Evolutionary conservation across 2,329 filamentous ascomycete genomes (phyloP).

Genomic region (Monilinia vaccinii-corymbosi): DNA sequence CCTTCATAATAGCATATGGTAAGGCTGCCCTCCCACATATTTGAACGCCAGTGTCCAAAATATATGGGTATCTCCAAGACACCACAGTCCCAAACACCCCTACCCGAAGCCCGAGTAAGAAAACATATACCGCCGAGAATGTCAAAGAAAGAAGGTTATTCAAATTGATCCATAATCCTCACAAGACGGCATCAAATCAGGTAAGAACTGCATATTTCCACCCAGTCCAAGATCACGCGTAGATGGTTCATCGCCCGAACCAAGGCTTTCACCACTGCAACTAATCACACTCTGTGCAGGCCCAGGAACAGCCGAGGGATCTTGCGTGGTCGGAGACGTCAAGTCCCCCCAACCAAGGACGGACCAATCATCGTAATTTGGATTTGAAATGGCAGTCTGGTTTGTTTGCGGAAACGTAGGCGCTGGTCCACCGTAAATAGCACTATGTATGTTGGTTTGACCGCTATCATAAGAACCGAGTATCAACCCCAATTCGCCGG

Average conservation of each 20-base stretch:
- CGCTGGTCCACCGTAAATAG: conserved; percentile 62
- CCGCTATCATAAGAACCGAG: conserved; percentile 73
- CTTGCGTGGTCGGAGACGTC: conserved; percentile 34
- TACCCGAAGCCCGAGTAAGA: background rate
- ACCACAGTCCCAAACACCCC: background rate
- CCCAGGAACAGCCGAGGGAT: conserved; percentile 25
- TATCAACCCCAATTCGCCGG: conserved; percentile 70
- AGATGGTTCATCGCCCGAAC: conserved; percentile 38
- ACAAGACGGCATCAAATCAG: background rate
- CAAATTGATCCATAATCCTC: background rate
- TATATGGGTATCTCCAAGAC: background rate
- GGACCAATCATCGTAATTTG: conserved; percentile 39
- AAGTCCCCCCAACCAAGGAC: conserved; percentile 43
- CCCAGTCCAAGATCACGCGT: conserved; percentile 20
- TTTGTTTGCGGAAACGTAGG: conserved; percentile 14
- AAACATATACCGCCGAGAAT: background rate
- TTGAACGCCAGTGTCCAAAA: background rate
- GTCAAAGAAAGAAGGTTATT: background rate
- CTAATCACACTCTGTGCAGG: conserved; percentile 46
- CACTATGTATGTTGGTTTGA: conserved; percentile 74
- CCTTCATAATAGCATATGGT: background rate
- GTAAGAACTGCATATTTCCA: background rate
- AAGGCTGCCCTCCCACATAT: background rate
- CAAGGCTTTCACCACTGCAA: conserved; percentile 51
- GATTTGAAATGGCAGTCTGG: conserved; percentile 13